A percentile compares a stretch with the other conserved stretches of the same genome.
phyloP scores from a whole-genome alignment of 1,284 basidiomycete species.

The Erythrobasidium hasegawianum region DNA sequence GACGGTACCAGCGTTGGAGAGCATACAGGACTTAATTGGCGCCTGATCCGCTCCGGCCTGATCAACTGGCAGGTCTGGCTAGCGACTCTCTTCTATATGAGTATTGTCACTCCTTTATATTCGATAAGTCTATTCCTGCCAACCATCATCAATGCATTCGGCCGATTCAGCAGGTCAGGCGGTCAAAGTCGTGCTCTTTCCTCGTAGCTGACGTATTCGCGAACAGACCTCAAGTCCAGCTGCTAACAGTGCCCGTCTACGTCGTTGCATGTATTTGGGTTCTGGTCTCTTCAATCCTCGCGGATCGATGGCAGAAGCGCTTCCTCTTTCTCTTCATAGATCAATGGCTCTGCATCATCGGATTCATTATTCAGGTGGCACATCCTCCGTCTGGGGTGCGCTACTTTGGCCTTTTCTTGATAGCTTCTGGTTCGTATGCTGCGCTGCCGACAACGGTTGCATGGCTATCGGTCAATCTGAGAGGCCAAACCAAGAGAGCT shows the following conservation, averaged over 20 bases:
- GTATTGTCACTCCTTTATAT: slow-evolving; percentile 56
- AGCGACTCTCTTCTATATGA: slow-evolving; percentile 61
- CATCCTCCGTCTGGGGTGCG: slow-evolving; percentile 39
- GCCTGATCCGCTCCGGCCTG: slow-evolving; percentile 56
- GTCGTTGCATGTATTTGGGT: slow-evolving; percentile 58
- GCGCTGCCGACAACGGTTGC: slow-evolving; percentile 62
- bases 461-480: slow-evolving; percentile 62
- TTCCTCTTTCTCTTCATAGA: slow-evolving; percentile 61
- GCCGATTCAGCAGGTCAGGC: slow-evolving; percentile 48
- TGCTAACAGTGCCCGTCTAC: slow-evolving; percentile 68
- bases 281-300: slow-evolving; percentile 54
- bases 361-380: slow-evolving; percentile 59
- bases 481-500: slow-evolving; percentile 64
- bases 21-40: slow-evolving; percentile 37
- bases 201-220: slow-evolving; percentile 16
- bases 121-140: slow-evolving; percentile 65
- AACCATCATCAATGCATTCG: slow-evolving; percentile 54
- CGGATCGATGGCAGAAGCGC: slow-evolving; percentile 59
- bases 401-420: slow-evolving; percentile 40
- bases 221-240: slow-evolving; percentile 50
- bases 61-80: slow-evolving; percentile 65
- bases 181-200: slow-evolving; percentile 55
- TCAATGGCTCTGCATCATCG: slow-evolving; percentile 57
- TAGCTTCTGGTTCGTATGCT: slow-evolving; percentile 60
- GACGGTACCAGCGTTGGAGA: slow-evolving; percentile 40